Evolutionary conservation across 176 grass and related monocot genomes (phyloP), one percentile per base, ranked within the genome.

Genomic region (Phyllostachys edulis): DNA sequence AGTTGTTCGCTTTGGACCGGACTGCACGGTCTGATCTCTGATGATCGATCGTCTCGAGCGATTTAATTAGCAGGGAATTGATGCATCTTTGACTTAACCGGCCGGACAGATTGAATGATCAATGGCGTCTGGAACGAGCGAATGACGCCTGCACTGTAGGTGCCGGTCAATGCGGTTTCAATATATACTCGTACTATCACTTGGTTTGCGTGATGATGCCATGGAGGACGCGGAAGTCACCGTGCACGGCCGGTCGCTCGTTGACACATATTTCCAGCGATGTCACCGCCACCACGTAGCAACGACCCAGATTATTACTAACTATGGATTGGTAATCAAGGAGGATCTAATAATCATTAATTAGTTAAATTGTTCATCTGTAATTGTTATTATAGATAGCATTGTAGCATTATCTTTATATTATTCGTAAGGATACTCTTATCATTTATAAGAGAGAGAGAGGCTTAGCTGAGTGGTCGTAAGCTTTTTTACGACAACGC

Each of bases 261-360:
- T 83, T 83, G 81, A 64, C 81, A 62, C 49, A 24, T 7, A 5
- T 74, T 64, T 83, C 81, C 60, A 66, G 44, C 29, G 12, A 51
- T 74, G 69, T 83, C 56, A 83, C 69, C 41, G 29, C 44, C 2
- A 38, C 81, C 69, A 83, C 70, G 42, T 83, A 72, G 18, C 29
- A 26, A 63, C 57, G 12, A 73, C 57, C 69, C 46, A 36, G 39
- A 65, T 65, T 17, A 77, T 60, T 29, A 29, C 1, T 29, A 29
- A 1, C 29, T n/a, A n/a, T n/a, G n/a, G n/a, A 10, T 49, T 29
- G 20, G 46, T 41, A 26, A 24, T n/a, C n/a, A 6, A 29, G 1
- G 29, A 29, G 29, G 0, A 29, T 29, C 29, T 29, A 29, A 29
- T 29, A 29, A 29, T 29, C 1, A 1, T 29, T 29, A 29, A 29